Percentiles rank a stretch among this genome's conserved stretches.
Evolutionary conservation across 2,329 filamentous ascomycete genomes (phyloP).

Genomic region (Curvularia verruculosa): DNA sequence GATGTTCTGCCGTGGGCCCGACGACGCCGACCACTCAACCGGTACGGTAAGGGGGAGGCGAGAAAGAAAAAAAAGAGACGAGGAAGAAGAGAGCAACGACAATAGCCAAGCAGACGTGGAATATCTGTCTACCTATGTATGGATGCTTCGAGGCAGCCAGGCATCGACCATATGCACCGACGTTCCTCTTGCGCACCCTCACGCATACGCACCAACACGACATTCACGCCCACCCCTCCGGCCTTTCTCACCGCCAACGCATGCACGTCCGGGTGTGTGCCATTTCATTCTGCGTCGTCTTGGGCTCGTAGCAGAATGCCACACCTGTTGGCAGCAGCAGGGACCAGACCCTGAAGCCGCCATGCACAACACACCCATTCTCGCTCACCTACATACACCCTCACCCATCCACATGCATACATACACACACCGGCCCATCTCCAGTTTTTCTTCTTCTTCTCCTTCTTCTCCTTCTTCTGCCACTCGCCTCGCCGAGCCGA

Average conservation of each 20-base stretch:
- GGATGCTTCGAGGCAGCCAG: too few relatives aligned
- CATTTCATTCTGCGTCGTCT: slow-evolving; percentile 11
- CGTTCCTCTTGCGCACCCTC: slow-evolving; percentile 1
- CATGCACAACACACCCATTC: not conserved
- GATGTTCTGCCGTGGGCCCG: slow-evolving; percentile 14
- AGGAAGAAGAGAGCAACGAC: not conserved
- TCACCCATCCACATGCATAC: not conserved
- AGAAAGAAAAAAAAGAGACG: slow-evolving; percentile 1
- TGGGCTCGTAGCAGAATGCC: slow-evolving; percentile 7
- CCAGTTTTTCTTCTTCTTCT: slow-evolving; percentile 14
- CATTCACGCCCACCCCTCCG: not conserved
- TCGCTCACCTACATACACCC: not conserved
- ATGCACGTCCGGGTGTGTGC: slow-evolving; percentile 10
- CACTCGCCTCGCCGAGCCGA: slow-evolving; percentile 4
- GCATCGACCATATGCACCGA: not conserved
- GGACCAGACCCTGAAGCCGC: slow-evolving; percentile 18
- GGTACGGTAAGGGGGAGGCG: slow-evolving; percentile 3
- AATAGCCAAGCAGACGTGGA: not conserved
- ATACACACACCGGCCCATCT: slow-evolving; percentile 13
- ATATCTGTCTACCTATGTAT: slow-evolving; percentile 1
- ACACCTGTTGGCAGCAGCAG: slow-evolving; percentile 10
- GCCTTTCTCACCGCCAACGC: slow-evolving; percentile 14
- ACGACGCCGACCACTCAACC: slow-evolving; percentile 7
- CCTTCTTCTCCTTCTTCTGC: too few relatives aligned
- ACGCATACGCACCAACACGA: not conserved